A percentile compares a stretch with the other conserved stretches of the same genome.
These are phyloP conservation scores for Debaryomyces fabryi DNA, from an alignment of 1,139 yeast species.

Conservation along the genomic window DNA sequence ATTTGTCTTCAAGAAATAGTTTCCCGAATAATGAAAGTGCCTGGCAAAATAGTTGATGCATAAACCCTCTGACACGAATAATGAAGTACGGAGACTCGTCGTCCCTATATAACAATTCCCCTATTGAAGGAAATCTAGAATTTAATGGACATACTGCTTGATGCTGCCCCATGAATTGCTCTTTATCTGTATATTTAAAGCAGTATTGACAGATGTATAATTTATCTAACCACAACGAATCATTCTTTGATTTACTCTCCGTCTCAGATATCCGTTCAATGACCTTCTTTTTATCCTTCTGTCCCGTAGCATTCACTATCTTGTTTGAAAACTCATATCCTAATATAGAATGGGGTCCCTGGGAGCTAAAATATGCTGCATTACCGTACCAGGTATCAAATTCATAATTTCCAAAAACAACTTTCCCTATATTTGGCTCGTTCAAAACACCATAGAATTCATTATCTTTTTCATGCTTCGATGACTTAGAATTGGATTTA, in stretches of 20 bases:
- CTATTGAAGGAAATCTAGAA: constrained; percentile 48
- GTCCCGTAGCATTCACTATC: neutral
- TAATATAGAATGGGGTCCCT: constrained; percentile 29
- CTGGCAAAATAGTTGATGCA: constrained; percentile 72
- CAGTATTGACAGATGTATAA: constrained; percentile 79
- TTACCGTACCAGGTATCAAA: constrained; percentile 88
- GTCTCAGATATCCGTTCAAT: constrained; percentile 11
- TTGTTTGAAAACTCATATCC: constrained; percentile 29
- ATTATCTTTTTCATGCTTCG: constrained; percentile 14
- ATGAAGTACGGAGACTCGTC: constrained; percentile 51
- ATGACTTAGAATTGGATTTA: constrained; percentile 5
- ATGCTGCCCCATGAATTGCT: constrained; percentile 45
- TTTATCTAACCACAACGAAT: constrained; percentile 55
- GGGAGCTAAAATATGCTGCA: constrained; percentile 63
- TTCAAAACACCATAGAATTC: constrained; percentile 62
- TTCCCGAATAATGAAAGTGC: constrained; percentile 83
- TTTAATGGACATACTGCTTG: constrained; percentile 43
- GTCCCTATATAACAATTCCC: constrained; percentile 70
- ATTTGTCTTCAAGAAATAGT: constrained; percentile 87
- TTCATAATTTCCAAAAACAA: constrained; percentile 64
- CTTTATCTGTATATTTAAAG: constrained; percentile 69
- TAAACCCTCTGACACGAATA: constrained; percentile 65
- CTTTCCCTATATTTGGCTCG: constrained; percentile 61
- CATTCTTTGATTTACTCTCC: constrained; percentile 4
- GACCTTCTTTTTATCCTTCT: constrained; percentile 29